Evolutionary conservation across 306 rosid species (phyloP).

Genomic region (Comarum palustre): DNA sequence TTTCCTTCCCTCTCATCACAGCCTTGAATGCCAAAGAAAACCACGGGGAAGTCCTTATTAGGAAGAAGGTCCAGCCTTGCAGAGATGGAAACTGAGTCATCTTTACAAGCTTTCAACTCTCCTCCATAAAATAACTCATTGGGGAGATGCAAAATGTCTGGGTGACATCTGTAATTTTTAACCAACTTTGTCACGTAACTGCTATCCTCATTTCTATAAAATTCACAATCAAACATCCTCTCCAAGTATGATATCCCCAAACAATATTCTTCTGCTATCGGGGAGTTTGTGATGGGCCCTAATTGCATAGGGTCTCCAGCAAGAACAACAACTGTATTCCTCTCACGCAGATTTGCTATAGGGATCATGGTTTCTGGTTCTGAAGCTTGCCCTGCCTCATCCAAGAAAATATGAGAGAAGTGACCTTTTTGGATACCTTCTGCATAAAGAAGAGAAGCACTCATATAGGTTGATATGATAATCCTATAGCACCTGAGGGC

Average conservation of each 20-base stretch:
- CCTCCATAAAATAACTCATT: constrained; percentile 62
- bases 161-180: constrained; percentile 82
- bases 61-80: constrained; percentile 58
- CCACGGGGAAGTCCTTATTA: constrained; percentile 69
- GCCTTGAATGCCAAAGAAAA: constrained; percentile 93
- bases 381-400: constrained; percentile 98
- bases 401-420: constrained; percentile 89
- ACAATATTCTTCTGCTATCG: constrained; percentile 51
- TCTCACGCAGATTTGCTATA: constrained; percentile 54
- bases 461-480: constrained; percentile 75
- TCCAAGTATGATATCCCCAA: constrained; percentile 77
- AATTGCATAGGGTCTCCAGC: constrained; percentile 97
- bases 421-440: constrained; percentile 69
- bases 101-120: constrained; percentile 77
- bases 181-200: constrained; percentile 64
- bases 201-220: constrained; percentile 50
- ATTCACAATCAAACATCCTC: constrained; percentile 53
- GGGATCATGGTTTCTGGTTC: constrained; percentile 91
- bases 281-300: constrained; percentile 87
- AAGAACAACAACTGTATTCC: constrained; percentile 73
- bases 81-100: constrained; percentile 35
- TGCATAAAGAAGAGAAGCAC: constrained; percentile 60
- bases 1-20: constrained; percentile 96
- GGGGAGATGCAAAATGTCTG: constrained; percentile 76
- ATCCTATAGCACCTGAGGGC: constrained; percentile 57